Conservation (phyloP, 768 basidiomycete species). For the Tricholoma terreum region DNA sequence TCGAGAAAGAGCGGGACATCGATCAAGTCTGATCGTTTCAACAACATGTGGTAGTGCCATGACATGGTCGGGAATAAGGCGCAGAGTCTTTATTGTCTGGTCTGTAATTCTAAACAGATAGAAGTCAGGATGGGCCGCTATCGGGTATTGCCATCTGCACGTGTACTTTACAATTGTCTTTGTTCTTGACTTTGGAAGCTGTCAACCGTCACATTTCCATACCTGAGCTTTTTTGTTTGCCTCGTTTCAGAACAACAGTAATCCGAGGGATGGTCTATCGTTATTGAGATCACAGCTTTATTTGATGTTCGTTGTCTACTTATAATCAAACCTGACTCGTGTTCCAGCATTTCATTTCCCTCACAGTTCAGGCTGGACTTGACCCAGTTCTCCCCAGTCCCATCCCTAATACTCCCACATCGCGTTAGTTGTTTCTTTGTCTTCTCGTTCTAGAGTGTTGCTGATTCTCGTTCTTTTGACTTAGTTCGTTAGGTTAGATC, state of each 20-base stretch:
- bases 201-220: too few species aligned
- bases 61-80: neutral
- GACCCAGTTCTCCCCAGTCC: constrained; percentile 24
- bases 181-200: constrained; percentile 8
- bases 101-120: too few species aligned
- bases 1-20: too few species aligned
- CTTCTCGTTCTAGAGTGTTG: neutral
- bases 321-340: neutral
- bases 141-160: too few species aligned
- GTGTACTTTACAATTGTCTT: constrained; percentile 11
- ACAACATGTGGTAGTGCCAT: too few species aligned
- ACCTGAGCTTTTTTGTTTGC: constrained; percentile 15
- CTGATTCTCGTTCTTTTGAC: constrained; percentile 1
- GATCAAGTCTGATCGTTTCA: too few species aligned
- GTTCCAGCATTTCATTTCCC: constrained; percentile 1
- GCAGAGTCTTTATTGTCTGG: neutral
- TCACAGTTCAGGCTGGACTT: constrained; percentile 21
- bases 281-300: constrained; percentile 1
- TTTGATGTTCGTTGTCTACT: constrained; percentile 10
- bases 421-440: constrained; percentile 9
- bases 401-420: constrained; percentile 3
- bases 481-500: constrained; percentile 3
- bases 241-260: too few species aligned
- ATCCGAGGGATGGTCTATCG: too few species aligned
- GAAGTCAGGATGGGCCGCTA: too few species aligned